Evolutionary conservation across 768 basidiomycete species (phyloP).

Genomic region (Strobilomyces dryophilus): DNA sequence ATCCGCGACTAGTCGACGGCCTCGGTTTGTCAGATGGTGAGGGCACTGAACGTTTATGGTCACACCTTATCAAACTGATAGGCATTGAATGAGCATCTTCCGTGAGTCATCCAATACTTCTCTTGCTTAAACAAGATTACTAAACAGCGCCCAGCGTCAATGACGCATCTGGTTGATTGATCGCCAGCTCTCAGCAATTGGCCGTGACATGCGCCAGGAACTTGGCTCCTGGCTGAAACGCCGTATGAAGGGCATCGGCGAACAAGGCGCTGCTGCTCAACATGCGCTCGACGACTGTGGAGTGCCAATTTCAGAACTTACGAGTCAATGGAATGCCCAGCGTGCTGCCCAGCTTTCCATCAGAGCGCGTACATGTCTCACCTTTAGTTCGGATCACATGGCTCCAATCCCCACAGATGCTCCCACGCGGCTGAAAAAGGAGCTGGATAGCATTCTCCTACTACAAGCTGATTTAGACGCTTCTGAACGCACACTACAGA

Average conservation of each 20-base stretch:
- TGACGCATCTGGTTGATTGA: too few species aligned
- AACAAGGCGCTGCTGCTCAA: neutral
- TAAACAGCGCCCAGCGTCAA: too few species aligned
- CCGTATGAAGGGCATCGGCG: neutral
- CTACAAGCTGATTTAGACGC: slow-evolving; percentile 28
- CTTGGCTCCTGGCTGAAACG: neutral
- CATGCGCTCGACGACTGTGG: neutral
- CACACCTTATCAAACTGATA: neutral
- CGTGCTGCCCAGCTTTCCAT: neutral
- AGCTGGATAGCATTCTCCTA: neutral
- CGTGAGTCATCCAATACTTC: too few species aligned
- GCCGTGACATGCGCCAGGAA: too few species aligned
- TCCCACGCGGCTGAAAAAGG: slow-evolving; percentile 1
- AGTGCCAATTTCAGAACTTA: neutral
- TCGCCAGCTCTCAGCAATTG: too few species aligned
- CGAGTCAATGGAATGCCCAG: neutral
- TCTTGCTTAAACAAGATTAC: too few species aligned
- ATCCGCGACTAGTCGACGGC: neutral
- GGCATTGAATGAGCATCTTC: neutral
- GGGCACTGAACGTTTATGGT: neutral
- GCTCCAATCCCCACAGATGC: neutral
- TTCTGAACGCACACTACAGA: slow-evolving; percentile 21
- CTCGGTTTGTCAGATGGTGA: neutral
- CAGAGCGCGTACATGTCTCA: neutral
- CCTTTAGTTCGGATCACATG: too few species aligned